These are phyloP conservation scores for Cordyceps pruinosa DNA, from an alignment of 2,329 filamentous ascomycete genomes.

Conservation along the genomic window DNA sequence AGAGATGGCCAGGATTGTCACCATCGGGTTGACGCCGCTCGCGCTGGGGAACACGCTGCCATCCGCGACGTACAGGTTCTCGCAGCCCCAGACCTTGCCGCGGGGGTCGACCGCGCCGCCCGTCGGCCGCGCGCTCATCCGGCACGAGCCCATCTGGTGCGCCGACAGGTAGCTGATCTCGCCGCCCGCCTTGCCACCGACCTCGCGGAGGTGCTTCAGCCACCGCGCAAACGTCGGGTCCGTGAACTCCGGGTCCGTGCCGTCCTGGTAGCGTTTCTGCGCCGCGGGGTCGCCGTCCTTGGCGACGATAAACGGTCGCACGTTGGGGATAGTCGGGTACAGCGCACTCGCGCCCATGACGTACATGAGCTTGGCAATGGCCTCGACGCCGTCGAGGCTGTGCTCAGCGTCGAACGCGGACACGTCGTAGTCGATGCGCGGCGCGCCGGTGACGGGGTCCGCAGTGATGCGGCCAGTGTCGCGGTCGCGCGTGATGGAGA, in stretches of 20 bases:
- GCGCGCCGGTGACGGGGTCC: conserved; percentile 59
- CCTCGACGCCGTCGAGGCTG: conserved; percentile 64
- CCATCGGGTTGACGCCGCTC: conserved; percentile 76
- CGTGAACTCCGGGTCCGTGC: conserved; percentile 40
- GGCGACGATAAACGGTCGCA: conserved; percentile 53
- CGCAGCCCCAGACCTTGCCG: conserved; percentile 58
- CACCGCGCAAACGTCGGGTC: conserved; percentile 56
- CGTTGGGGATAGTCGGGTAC: conserved; percentile 53
- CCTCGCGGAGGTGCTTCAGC: conserved; percentile 43
- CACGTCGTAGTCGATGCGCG: conserved; percentile 61
- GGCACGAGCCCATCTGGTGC: conserved; percentile 74
- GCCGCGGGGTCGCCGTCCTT: conserved; percentile 16
- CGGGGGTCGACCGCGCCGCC: conserved; percentile 52
- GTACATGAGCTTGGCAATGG: conserved; percentile 69
- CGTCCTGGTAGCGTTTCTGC: conserved; percentile 14
- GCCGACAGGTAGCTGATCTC: conserved; percentile 57
- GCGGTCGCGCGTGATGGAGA: conserved; percentile 68
- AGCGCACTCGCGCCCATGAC: conserved; percentile 77
- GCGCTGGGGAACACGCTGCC: conserved; percentile 70
- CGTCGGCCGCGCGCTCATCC: conserved; percentile 54
- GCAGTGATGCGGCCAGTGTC: conserved; percentile 68
- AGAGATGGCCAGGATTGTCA: conserved; percentile 65
- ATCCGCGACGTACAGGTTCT: conserved; percentile 64
- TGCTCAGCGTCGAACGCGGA: conserved; percentile 67
- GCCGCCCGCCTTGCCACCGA: conserved; percentile 42